Percentiles rank a stretch among this genome's conserved stretches.
Evolutionary conservation across 805 yeast genomes (phyloP).

Genomic region (Wickerhamomyces ciferrii): DNA sequence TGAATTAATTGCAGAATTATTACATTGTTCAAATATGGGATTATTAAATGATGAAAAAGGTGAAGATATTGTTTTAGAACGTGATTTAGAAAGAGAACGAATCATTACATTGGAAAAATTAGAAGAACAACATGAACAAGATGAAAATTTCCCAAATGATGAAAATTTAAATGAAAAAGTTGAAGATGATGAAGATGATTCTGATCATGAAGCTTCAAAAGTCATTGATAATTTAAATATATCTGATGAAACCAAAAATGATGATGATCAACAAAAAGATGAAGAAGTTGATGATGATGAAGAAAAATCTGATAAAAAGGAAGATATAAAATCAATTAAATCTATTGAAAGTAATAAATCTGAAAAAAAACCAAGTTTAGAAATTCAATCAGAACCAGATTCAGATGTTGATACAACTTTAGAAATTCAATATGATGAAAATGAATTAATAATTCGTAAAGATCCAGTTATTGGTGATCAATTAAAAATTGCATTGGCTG

Average conservation of each 20-base stretch:
- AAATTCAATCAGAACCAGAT: conserved; percentile 19
- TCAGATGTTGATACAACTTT: conserved; percentile 19
- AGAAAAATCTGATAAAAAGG: conserved; percentile 8
- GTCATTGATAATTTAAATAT: conserved; percentile 18
- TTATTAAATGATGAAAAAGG: conserved; percentile 75
- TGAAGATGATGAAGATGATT: conserved; percentile 20
- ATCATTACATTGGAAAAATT: conserved; percentile 32
- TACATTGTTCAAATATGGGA: conserved; percentile 98
- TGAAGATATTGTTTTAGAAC: conserved; percentile 56
- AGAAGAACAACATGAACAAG: conserved; percentile 30
- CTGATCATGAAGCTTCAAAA: conserved; percentile 27
- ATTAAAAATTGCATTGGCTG: conserved; percentile 77
- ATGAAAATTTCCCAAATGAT: conserved; percentile 6
- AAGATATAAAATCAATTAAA: conserved; percentile 14
- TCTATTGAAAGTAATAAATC: conserved; percentile 10
- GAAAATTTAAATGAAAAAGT: conserved; percentile 27
- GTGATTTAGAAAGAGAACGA: conserved; percentile 63
- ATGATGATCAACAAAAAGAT: conserved; percentile 11
- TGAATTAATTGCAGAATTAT: conserved; percentile 87
- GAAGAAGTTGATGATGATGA: conserved; percentile 13
- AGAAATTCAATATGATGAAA: conserved; percentile 29
- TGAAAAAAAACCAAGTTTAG: conserved; percentile 7
- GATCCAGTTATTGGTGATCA: conserved; percentile 82
- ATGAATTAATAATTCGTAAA: conserved; percentile 38
- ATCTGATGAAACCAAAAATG: conserved; percentile 5